Base-by-base conservation (phyloP, 352 stramenopile species). In the Globisporangium cylindrosporum region DNA sequence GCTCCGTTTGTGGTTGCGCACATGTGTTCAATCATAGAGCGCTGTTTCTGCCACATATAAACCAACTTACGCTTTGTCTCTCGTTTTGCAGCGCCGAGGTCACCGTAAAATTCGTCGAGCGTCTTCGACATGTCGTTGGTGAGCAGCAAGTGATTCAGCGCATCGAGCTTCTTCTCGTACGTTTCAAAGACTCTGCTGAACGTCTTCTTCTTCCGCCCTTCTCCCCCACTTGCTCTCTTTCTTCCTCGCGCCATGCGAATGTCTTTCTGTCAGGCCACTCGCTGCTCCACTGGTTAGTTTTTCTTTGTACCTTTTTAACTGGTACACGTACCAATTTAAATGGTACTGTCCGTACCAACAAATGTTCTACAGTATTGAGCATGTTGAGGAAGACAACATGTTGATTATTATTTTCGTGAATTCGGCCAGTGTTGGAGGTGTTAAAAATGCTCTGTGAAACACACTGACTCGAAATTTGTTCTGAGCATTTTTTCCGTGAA, bases 321-420 rank as follows among this genome's bases (percentile, higher is more conserved):
- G 36, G 36, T 9, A 18, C 36, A 43, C 36, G 36, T 43, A 43
- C 36, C 36, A 43, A 43, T 9, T 55, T n/a, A 27, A 55, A 55
- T 55, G 48, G 48, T 55, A 55, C 48, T 55, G 48, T 55, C 48
- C 48, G 48, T 55, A 55, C 29, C 48, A 55, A 55, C 48, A 55
- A 55, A 55, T 55, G 48, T 55, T 29, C 22, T 24, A 24, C 22
- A 24, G 22, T 32, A 32, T 32, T 32, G 27, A 32, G 27, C 27
- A 32, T 32, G 27, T 32, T 32, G 27, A 32, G 27, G 27, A 32
- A 32, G 27, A 32, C 27, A 32, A 32, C 27, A 32, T 32, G 27
- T 32, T 32, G 27, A 32, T 4, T 32, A 2, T 32, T 32, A 32
- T 32, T 32, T 32, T 32, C 0, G 27, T 32, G 27, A 32, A 32